These are phyloP conservation scores for Tephrocybe sp. DNA, from an alignment of 768 basidiomycete genomes.

Conservation along the genomic window DNA sequence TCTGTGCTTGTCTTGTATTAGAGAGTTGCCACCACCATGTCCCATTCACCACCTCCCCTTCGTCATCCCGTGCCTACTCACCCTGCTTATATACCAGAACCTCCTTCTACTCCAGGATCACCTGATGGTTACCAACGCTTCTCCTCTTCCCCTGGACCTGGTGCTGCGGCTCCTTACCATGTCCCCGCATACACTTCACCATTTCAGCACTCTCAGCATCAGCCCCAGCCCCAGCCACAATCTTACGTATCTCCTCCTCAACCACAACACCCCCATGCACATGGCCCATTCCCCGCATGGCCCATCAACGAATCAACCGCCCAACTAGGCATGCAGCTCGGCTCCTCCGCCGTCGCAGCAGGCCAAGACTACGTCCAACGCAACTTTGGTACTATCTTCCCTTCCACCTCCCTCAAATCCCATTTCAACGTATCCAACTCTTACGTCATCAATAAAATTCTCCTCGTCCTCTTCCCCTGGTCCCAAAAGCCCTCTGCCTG, in stretches of 20 bases:
- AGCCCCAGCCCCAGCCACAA: slow-evolving; percentile 17
- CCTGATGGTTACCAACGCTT: slow-evolving; percentile 76
- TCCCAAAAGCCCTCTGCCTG: slow-evolving; percentile 79
- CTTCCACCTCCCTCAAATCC: slow-evolving; percentile 17
- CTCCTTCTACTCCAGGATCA: slow-evolving; percentile 71
- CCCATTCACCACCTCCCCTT: slow-evolving; percentile 70
- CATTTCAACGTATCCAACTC: slow-evolving; percentile 92
- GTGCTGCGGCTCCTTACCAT: slow-evolving; percentile 29
- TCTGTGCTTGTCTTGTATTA: too few species aligned
- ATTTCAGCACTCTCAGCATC: slow-evolving; percentile 37
- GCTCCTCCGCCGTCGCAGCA: slow-evolving; percentile 85
- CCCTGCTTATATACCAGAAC: slow-evolving; percentile 81
- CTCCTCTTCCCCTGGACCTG: slow-evolving; percentile 55
- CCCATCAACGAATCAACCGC: slow-evolving; percentile 92
- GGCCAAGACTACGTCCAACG: slow-evolving; percentile 96
- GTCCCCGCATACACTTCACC: slow-evolving; percentile 48
- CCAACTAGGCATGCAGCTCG: slow-evolving; percentile 94
- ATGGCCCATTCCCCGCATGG: slow-evolving; percentile 75
- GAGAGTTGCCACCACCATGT: slow-evolving; percentile 10
- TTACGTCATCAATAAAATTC: slow-evolving; percentile 89
- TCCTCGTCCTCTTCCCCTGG: slow-evolving; percentile 94
- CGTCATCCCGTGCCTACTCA: slow-evolving; percentile 89
- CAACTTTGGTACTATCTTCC: slow-evolving; percentile 40
- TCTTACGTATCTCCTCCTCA: too few species aligned
- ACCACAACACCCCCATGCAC: slow-evolving; percentile 29